Percentiles rank a stretch among this genome's conserved stretches.
Conservation (phyloP, 768 basidiomycete species). For the Psilocybe subaeruginosa region DNA sequence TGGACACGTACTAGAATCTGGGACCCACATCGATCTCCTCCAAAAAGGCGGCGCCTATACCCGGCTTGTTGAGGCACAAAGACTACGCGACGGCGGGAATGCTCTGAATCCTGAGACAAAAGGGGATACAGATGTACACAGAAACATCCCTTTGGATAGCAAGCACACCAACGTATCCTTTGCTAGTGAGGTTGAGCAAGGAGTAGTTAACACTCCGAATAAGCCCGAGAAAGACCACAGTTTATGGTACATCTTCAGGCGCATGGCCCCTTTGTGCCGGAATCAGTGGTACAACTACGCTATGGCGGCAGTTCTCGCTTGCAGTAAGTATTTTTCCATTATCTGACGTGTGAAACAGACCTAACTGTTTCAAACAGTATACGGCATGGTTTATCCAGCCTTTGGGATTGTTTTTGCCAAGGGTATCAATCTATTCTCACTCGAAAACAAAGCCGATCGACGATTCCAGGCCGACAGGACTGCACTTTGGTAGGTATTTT, state of each 20-base stretch:
- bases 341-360: too few relatives aligned
- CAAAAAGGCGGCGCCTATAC: constrained; percentile 67
- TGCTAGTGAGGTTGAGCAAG: constrained; percentile 67
- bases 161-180: constrained; percentile 66
- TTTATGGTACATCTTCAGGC: constrained; percentile 64
- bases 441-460: constrained; percentile 37
- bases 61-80: constrained; percentile 78
- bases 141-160: constrained; percentile 55
- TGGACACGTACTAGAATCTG: constrained; percentile 78
- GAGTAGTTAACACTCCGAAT: too few relatives aligned
- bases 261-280: constrained; percentile 69
- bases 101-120: too few relatives aligned
- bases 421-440: constrained; percentile 60
- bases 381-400: constrained; percentile 72
- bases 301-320: constrained; percentile 57
- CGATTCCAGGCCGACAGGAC: constrained; percentile 65
- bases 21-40: constrained; percentile 76
- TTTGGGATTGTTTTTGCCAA: constrained; percentile 74
- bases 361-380: constrained; percentile 30
- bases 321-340: constrained; percentile 32
- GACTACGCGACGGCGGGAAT: constrained; percentile 54
- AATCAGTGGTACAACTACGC: constrained; percentile 62
- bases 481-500: constrained; percentile 59
- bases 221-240: constrained; percentile 35
- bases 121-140: constrained; percentile 24